phyloP scores from a whole-genome alignment of 805 yeast genomes.

The Torulaspora maleeae region DNA sequence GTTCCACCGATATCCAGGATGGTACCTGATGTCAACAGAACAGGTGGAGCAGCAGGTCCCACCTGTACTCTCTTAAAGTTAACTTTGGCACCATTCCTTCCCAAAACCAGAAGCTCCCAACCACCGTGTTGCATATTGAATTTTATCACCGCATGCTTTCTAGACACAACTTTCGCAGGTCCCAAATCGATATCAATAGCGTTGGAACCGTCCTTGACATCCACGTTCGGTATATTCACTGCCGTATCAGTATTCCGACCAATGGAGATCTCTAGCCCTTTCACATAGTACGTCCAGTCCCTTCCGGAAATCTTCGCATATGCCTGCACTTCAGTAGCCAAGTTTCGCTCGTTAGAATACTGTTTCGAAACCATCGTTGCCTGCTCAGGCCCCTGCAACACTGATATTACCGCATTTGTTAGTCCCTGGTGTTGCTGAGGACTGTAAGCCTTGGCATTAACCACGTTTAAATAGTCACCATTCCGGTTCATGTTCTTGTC shows the following conservation, averaged over 20 bases:
- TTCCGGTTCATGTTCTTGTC: background rate
- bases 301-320: slow-evolving; percentile 93
- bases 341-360: slow-evolving; percentile 67
- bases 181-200: slow-evolving; percentile 72
- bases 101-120: slow-evolving; percentile 82
- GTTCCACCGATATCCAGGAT: slow-evolving; percentile 93
- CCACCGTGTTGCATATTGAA: slow-evolving; percentile 68
- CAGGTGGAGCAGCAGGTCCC: slow-evolving; percentile 44
- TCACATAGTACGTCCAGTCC: slow-evolving; percentile 92
- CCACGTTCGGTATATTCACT: background rate
- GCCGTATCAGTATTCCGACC: slow-evolving; percentile 70
- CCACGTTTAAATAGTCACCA: slow-evolving; percentile 5
- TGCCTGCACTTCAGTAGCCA: slow-evolving; percentile 81
- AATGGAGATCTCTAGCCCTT: slow-evolving; percentile 64
- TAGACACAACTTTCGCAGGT: slow-evolving; percentile 94
- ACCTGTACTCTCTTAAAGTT: slow-evolving; percentile 53
- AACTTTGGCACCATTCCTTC: slow-evolving; percentile 90
- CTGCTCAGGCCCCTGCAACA: slow-evolving; percentile 66
- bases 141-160: slow-evolving; percentile 81
- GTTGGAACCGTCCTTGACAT: slow-evolving; percentile 33
- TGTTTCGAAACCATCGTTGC: slow-evolving; percentile 67
- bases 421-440: slow-evolving; percentile 44
- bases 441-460: slow-evolving; percentile 14
- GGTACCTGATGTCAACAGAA: slow-evolving; percentile 77
- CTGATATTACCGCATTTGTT: slow-evolving; percentile 68